Conservation (phyloP, 2,329 filamentous ascomycete species). For the Hypoxylon rubiginosum region DNA sequence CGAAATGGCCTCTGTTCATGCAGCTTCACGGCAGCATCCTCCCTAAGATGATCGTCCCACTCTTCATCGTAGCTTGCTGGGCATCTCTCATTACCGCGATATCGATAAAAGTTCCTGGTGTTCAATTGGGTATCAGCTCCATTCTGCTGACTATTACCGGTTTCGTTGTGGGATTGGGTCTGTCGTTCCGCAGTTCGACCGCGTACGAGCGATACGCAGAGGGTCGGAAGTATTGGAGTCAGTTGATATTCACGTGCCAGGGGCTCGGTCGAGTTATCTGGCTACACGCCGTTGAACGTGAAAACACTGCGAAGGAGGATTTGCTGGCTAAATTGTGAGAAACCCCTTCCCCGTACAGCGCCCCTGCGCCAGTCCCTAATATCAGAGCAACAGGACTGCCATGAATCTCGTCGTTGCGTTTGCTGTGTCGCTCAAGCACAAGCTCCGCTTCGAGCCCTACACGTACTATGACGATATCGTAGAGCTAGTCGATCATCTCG, state of each 20-base stretch:
- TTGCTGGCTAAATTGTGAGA: slow-evolving; percentile 71
- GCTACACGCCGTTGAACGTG: slow-evolving; percentile 78
- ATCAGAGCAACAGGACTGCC: slow-evolving; percentile 62
- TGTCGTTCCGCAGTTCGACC: slow-evolving; percentile 83
- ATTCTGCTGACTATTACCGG: slow-evolving; percentile 85
- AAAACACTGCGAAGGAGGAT: slow-evolving; percentile 72
- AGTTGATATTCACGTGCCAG: slow-evolving; percentile 72
- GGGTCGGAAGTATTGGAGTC: slow-evolving; percentile 73
- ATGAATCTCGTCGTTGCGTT: slow-evolving; percentile 85
- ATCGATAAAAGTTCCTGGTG: slow-evolving; percentile 58
- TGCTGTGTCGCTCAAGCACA: slow-evolving; percentile 83
- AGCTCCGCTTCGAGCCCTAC: slow-evolving; percentile 86
- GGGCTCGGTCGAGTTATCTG: slow-evolving; percentile 83
- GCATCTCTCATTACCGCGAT: slow-evolving; percentile 74
- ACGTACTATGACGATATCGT: slow-evolving; percentile 81
- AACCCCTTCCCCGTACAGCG: slow-evolving; percentile 19
- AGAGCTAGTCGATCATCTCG: slow-evolving; percentile 77
- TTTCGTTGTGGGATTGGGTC: slow-evolving; percentile 83
- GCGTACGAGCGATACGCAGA: slow-evolving; percentile 79
- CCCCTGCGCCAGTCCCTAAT: slow-evolving; percentile 15
- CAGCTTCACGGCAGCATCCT: slow-evolving; percentile 80
- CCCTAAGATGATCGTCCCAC: slow-evolving; percentile 80
- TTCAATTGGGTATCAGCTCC: slow-evolving; percentile 69
- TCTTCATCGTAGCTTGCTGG: slow-evolving; percentile 75
- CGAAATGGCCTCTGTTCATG: slow-evolving; percentile 83